These are phyloP conservation scores for Cavenderia fasciculata DNA, from an alignment of 78 protist species.

Conservation along the genomic window DNA sequence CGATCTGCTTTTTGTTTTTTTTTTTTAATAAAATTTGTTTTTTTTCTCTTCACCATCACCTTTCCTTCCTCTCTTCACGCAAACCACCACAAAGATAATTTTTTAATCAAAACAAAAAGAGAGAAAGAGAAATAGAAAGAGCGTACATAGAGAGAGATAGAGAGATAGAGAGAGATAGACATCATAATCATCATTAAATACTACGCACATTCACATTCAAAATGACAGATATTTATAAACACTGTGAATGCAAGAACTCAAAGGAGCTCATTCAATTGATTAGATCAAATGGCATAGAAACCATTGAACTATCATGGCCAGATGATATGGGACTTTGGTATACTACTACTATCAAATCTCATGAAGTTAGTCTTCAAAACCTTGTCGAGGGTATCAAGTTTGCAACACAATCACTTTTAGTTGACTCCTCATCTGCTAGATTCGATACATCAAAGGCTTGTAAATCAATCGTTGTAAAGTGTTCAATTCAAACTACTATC, in stretches of 20 bases:
- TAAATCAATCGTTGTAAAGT: slow-evolving; percentile 55
- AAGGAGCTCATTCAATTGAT: slow-evolving; percentile 67
- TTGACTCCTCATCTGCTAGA: slow-evolving; percentile 62
- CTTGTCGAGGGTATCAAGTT: slow-evolving; percentile 72
- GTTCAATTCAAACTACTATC: not conserved
- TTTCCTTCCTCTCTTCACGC: too few relatives aligned
- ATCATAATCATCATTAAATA: not conserved
- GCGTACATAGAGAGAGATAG: too few relatives aligned
- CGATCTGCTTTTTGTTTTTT: too few relatives aligned
- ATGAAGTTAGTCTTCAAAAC: slow-evolving; percentile 59
- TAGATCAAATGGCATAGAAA: slow-evolving; percentile 70
- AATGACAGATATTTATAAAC: slow-evolving; percentile 44
- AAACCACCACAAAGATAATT: too few relatives aligned
- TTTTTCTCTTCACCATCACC: too few relatives aligned
- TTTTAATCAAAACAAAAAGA: too few relatives aligned
- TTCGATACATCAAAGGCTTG: slow-evolving; percentile 38
- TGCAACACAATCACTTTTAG: slow-evolving; percentile 18
- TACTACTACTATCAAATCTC: slow-evolving; percentile 31
- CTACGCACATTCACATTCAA: not conserved
- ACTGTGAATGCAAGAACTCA: slow-evolving; percentile 55
- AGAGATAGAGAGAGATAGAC: too few relatives aligned
- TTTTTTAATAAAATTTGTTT: too few relatives aligned
- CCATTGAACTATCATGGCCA: slow-evolving; percentile 62
- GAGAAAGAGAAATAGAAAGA: too few relatives aligned
- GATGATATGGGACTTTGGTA: slow-evolving; percentile 79